Conservation (phyloP, 768 basidiomycete genomes). For the Trametes cinnabarina region DNA sequence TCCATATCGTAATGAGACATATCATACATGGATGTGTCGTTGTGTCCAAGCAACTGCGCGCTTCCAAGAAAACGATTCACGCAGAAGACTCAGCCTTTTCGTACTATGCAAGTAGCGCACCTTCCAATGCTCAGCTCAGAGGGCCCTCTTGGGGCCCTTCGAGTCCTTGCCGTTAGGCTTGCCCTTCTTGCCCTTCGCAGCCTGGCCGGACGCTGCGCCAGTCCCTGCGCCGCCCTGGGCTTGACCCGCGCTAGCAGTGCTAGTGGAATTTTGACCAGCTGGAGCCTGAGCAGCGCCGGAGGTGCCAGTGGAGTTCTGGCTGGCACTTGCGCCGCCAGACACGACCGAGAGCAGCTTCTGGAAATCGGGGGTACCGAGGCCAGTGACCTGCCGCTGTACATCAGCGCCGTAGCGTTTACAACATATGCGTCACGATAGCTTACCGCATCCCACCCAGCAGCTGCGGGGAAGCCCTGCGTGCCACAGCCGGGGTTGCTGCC, state of each 20-base stretch:
- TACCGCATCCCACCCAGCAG: slow-evolving; percentile 34
- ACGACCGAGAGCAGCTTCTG: slow-evolving; percentile 18
- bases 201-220: background rate
- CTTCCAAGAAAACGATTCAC: background rate
- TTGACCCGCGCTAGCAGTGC: background rate
- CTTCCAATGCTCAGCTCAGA: background rate
- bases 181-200: background rate
- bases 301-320: background rate
- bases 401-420: background rate
- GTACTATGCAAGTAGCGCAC: background rate
- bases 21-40: background rate
- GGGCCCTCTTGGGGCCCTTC: background rate
- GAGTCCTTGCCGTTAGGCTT: background rate
- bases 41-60: background rate
- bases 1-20: background rate
- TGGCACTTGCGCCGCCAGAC: slow-evolving; percentile 6
- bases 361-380: slow-evolving; percentile 67
- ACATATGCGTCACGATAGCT: background rate
- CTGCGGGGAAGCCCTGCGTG: slow-evolving; percentile 35
- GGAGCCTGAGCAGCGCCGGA: background rate
- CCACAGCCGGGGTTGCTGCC: slow-evolving; percentile 28
- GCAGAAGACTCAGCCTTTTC: background rate
- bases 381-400: slow-evolving; percentile 48
- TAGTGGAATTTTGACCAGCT: background rate
- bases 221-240: background rate